A percentile compares a stretch with the other conserved stretches of the same genome.
Evolutionary conservation across 805 yeast species (phyloP).

Genomic region (Torulaspora delbrueckii): DNA sequence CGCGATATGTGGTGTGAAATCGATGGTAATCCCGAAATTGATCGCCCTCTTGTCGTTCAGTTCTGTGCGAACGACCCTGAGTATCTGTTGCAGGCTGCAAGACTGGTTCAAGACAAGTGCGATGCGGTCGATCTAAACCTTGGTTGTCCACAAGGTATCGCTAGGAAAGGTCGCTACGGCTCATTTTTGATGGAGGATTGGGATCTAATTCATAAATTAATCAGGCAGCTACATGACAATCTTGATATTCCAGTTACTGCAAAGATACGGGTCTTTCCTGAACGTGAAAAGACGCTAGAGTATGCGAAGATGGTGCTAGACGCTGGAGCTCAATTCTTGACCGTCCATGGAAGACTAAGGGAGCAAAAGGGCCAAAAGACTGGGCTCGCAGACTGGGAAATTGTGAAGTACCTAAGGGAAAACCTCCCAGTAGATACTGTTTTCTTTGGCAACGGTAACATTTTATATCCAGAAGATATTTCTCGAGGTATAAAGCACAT

Average conservation of each 20-base stretch:
- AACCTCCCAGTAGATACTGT: slow-evolving; percentile 76
- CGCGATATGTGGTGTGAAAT: slow-evolving; percentile 61
- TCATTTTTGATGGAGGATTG: slow-evolving; percentile 96
- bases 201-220: slow-evolving; percentile 70
- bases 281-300: slow-evolving; percentile 71
- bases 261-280: slow-evolving; percentile 85
- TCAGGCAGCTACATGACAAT: slow-evolving; percentile 66
- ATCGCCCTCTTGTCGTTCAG: slow-evolving; percentile 87
- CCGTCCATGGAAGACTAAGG: slow-evolving; percentile 92
- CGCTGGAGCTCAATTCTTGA: slow-evolving; percentile 94
- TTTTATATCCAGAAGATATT: slow-evolving; percentile 84
- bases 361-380: slow-evolving; percentile 97
- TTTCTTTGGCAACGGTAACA: slow-evolving; percentile 90
- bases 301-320: slow-evolving; percentile 84
- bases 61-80: slow-evolving; percentile 97
- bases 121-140: slow-evolving; percentile 94
- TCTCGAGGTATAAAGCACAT: slow-evolving; percentile 59
- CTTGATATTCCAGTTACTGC: slow-evolving; percentile 89
- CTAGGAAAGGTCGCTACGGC: slow-evolving; percentile 91
- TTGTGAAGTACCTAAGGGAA: slow-evolving; percentile 68
- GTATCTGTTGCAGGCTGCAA: slow-evolving; percentile 73
- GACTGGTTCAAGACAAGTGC: slow-evolving; percentile 70
- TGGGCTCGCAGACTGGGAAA: slow-evolving; percentile 91
- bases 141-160: slow-evolving; percentile 99
- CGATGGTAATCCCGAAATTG: slow-evolving; percentile 67